Percentiles rank a stretch among this genome's conserved stretches.
Conservation (phyloP, 2,329 filamentous ascomycete genomes). For the Colletotrichum tabaci region DNA sequence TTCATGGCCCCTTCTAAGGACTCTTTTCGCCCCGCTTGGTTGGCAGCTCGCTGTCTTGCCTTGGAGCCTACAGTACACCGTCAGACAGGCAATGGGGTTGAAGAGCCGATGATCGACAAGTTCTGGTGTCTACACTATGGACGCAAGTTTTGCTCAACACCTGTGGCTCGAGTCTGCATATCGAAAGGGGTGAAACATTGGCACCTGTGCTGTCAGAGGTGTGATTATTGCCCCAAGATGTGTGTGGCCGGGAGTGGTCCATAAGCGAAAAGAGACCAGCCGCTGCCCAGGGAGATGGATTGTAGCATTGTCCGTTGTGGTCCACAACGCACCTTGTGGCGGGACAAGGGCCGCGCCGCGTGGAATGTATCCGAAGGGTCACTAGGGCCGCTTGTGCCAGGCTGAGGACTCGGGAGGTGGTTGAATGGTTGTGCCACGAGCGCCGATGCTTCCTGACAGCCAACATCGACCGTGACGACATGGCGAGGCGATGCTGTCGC, state of each 20-base stretch:
- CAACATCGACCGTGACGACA: neutral
- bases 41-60: neutral
- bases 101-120: slow-evolving; percentile 2
- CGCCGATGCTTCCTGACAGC: slow-evolving; percentile 1
- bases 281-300: slow-evolving; percentile 1
- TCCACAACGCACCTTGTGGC: slow-evolving; percentile 14
- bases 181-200: neutral
- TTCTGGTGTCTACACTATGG: neutral
- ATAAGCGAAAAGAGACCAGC: slow-evolving; percentile 3
- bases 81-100: neutral
- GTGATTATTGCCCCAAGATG: no score
- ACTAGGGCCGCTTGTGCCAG: slow-evolving; percentile 2
- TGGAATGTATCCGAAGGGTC: slow-evolving; percentile 28
- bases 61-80: neutral
- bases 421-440: neutral
- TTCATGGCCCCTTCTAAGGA: neutral
- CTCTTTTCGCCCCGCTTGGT: neutral
- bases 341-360: slow-evolving; percentile 27
- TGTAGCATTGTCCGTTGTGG: neutral
- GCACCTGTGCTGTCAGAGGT: neutral
- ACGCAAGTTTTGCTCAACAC: neutral
- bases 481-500: neutral
- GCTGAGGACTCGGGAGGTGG: neutral
- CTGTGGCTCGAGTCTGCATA: neutral
- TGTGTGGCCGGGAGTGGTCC: slow-evolving; percentile 11